Percentiles rank a stretch among this genome's conserved stretches.
Conservation (phyloP, 1,284 basidiomycete species). For the Cerrena zonata region DNA sequence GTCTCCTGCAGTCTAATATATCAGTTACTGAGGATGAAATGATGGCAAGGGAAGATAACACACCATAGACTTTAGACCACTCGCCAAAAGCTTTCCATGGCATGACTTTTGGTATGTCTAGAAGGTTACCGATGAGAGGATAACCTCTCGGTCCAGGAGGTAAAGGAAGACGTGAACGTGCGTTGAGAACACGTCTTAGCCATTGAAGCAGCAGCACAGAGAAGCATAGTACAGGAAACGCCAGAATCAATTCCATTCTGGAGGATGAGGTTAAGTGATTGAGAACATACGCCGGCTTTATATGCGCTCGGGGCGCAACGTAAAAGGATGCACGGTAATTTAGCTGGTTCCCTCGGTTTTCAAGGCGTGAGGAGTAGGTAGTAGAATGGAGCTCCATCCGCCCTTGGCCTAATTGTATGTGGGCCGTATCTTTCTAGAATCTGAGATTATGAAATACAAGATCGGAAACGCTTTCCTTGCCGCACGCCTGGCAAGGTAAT, state of each 20-base stretch:
- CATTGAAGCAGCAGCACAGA: neutral
- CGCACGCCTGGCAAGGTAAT: no score
- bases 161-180: neutral
- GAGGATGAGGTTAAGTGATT: neutral
- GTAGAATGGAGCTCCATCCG: no score
- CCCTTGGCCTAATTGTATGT: no score
- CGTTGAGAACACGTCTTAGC: neutral
- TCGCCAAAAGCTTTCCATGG: slow-evolving; percentile 8
- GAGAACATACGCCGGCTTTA: no score
- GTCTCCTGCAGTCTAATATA: neutral
- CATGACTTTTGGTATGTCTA: slow-evolving; percentile 7
- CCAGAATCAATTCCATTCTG: neutral
- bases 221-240: neutral
- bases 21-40: neutral
- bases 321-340: no score
- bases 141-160: slow-evolving; percentile 13
- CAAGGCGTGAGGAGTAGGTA: no score
- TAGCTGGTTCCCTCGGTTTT: no score
- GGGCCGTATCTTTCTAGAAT: no score
- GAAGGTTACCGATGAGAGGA: slow-evolving; percentile 13
- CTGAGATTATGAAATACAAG: no score
- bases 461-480: no score
- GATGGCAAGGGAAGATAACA: neutral
- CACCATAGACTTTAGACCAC: slow-evolving; percentile 11
- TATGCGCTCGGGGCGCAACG: no score